Conservation (phyloP, 805 yeast species). For the Wickerhamiella domercqiae region DNA sequence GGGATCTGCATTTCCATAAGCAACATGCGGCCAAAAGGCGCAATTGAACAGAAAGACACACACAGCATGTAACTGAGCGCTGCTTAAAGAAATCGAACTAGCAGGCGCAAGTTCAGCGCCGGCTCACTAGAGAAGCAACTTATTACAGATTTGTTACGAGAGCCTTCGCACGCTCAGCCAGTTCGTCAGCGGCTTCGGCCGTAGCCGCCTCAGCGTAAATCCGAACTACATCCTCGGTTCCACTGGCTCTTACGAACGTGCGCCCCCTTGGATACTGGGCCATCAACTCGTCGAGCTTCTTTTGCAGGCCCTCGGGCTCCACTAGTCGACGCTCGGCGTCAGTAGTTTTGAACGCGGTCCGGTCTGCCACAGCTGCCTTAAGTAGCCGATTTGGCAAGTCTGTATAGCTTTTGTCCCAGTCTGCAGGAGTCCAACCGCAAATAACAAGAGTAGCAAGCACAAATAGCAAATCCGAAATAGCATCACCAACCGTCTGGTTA, state of each 20-base stretch:
- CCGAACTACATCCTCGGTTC: conserved; percentile 95
- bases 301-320: conserved; percentile 67
- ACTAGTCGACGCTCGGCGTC: conserved; percentile 77
- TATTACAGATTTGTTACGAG: too few species aligned
- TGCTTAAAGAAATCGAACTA: not conserved
- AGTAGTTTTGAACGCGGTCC: conserved; percentile 64
- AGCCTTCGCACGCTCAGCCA: conserved; percentile 24
- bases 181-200: conserved; percentile 30
- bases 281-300: conserved; percentile 50
- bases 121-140: too few species aligned
- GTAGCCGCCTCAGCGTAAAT: conserved; percentile 81
- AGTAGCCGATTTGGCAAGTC: conserved; percentile 79
- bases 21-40: not conserved
- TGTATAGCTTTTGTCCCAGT: conserved; percentile 63
- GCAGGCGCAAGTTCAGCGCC: too few species aligned
- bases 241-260: conserved; percentile 91
- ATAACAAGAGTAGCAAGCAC: conserved; percentile 50
- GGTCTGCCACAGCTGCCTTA: conserved; percentile 71
- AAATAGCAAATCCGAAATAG: conserved; percentile 77
- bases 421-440: conserved; percentile 41
- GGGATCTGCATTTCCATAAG: conserved; percentile 19
- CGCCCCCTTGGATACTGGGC: conserved; percentile 44
- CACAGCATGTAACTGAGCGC: not conserved
- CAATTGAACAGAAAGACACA: not conserved
- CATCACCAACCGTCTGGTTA: conserved; percentile 98